phyloP scores from a whole-genome alignment of 2,329 filamentous ascomycete genomes.

The Hymenoscyphus infarciens region DNA sequence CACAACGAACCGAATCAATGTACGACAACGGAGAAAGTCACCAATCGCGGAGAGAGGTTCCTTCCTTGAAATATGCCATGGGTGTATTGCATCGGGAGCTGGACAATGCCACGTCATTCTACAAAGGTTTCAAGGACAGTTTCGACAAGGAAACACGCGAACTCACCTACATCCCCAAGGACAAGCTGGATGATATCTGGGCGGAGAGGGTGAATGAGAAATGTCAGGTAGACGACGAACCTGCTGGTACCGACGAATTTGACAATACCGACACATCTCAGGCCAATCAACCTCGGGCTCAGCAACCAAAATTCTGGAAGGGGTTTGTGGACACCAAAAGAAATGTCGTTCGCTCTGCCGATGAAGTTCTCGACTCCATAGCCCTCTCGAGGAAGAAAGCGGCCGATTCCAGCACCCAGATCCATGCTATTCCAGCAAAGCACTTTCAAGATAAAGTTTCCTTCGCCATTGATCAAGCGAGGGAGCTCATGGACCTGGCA shows the following conservation, averaged over 20 bases:
- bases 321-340: neutral
- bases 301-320: neutral
- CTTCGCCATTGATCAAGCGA: constrained; percentile 16
- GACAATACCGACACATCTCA: too few relatives aligned
- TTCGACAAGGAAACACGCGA: constrained; percentile 21
- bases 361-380: neutral
- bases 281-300: neutral
- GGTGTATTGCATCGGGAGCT: constrained; percentile 12
- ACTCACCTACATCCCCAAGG: constrained; percentile 9
- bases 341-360: neutral
- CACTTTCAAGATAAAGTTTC: constrained; percentile 8
- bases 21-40: neutral
- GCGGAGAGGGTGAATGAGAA: neutral
- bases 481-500: constrained; percentile 18
- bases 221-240: neutral
- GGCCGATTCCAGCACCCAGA: neutral
- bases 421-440: neutral
- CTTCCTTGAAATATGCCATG: neutral
- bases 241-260: neutral
- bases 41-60: neutral
- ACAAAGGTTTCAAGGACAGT: constrained; percentile 20
- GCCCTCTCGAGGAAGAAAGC: neutral
- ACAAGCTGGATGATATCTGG: neutral
- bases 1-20: neutral
- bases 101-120: constrained; percentile 23